These are phyloP conservation scores for Fonsecaea monophora DNA, from an alignment of 2,329 filamentous ascomycete species.

Conservation along the genomic window DNA sequence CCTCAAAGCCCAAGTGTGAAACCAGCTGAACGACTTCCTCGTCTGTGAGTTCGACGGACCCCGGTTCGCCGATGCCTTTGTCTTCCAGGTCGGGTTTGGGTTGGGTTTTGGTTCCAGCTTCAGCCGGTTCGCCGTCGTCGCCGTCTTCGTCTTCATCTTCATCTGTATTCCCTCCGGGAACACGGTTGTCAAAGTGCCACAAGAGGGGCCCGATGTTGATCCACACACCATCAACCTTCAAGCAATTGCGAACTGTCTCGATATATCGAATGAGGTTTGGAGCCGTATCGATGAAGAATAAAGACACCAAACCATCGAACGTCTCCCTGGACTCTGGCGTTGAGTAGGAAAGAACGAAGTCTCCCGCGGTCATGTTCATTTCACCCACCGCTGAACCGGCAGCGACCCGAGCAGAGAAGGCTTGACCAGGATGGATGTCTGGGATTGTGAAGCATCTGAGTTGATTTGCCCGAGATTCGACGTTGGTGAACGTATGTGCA, in stretches of 20 bases:
- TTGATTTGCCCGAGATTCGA: slow-evolving; percentile 75
- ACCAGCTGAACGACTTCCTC: slow-evolving; percentile 85
- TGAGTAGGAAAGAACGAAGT: slow-evolving; percentile 85
- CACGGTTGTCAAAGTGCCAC: slow-evolving; percentile 91
- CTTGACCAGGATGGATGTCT: slow-evolving; percentile 74
- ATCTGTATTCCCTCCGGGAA: slow-evolving; percentile 63
- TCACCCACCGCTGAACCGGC: slow-evolving; percentile 58
- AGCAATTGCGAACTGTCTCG: slow-evolving; percentile 78
- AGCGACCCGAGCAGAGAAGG: slow-evolving; percentile 52
- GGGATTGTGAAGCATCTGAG: slow-evolving; percentile 76
- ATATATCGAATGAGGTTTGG: slow-evolving; percentile 92
- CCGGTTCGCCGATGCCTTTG: slow-evolving; percentile 81
- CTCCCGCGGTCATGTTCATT: slow-evolving; percentile 93
- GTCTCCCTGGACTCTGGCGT: slow-evolving; percentile 64
- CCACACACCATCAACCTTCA: slow-evolving; percentile 79
- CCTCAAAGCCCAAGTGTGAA: slow-evolving; percentile 74
- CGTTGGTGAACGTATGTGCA: slow-evolving; percentile 87
- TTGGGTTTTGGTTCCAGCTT: slow-evolving; percentile 44
- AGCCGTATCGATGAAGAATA: slow-evolving; percentile 97
- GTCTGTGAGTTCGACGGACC: slow-evolving; percentile 86
- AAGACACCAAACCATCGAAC: slow-evolving; percentile 84
- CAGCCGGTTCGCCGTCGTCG: slow-evolving; percentile 36
- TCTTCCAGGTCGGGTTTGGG: slow-evolving; percentile 51
- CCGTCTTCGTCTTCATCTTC: slow-evolving; percentile 48
- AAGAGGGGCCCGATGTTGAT: slow-evolving; percentile 89